Evolutionary conservation across 345 rosid species (phyloP), one percentile per base, ranked within the genome.

Genomic region (Cochlearia excelsa): DNA sequence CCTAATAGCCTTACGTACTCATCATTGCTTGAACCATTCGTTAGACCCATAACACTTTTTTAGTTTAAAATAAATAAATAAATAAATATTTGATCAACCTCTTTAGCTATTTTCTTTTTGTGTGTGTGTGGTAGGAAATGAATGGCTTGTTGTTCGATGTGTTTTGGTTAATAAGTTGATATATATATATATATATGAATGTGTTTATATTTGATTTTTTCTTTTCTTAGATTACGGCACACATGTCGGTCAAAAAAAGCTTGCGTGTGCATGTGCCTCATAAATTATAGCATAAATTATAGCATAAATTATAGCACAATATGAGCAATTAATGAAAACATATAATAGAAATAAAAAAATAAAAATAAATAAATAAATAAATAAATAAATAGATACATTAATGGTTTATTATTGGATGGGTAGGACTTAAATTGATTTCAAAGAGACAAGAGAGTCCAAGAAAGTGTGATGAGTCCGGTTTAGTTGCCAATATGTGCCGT

Each of bases 1-100:
- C 96, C 94, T 39, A 91, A 16, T 49, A 91, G 65, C 72, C 73
- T 82, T 53, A 81, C 74, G 66, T 74, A 48, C 63, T 62, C 74
- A 54, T 69, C 74, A 28, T 50, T 65, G 26, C 57, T 63, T 1
- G 63, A 50, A 54, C 59, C 56, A 52, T 60, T 72, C 53, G 28
- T 23, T 56, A 1, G 6, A 55, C 47, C 63, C 68, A 62, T 69
- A 51, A 16, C 3, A 47, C 37, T 30, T 45, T 11, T 30, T n/a
- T 40, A 1, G 16, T 9, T 40, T 40, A 2, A 9, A 40, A 10
- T 3, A 33, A 2, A 33, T 33, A 37, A 48, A 40, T 10, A 11
- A 1, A 1, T 59, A 34, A 46, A 37, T 6, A 37, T 3, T 46
- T 53, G 51, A 61, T 68, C 67, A 54, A 47, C 47, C 56, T 53